Percentiles rank a stretch among this genome's conserved stretches.
phyloP scores from a whole-genome alignment of 2,329 filamentous ascomycete species.

The Pseudogymnoascus sp. region DNA sequence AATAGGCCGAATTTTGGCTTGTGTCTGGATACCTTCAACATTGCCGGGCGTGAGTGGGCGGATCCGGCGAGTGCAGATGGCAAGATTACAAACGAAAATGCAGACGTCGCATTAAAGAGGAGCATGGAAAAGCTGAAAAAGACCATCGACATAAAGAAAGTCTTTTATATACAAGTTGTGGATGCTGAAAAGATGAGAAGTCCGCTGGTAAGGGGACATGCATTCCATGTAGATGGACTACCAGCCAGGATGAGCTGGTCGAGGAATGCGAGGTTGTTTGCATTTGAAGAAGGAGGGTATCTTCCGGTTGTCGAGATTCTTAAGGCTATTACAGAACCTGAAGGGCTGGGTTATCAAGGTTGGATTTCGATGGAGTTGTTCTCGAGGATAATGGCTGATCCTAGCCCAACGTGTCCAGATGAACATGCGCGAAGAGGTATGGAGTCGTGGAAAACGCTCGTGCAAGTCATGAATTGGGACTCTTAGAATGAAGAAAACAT shows the following conservation, averaged over 20 bases:
- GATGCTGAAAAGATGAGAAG: conserved; percentile 57
- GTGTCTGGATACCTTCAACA: conserved; percentile 72
- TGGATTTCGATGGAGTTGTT: conserved; percentile 53
- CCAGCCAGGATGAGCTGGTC: conserved; percentile 69
- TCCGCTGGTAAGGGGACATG: conserved; percentile 51
- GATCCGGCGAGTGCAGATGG: conserved; percentile 52
- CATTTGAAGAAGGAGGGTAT: conserved; percentile 55
- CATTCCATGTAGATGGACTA: conserved; percentile 51
- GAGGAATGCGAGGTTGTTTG: conserved; percentile 64
- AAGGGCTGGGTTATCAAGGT: conserved; percentile 47
- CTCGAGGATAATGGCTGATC: conserved; percentile 41
- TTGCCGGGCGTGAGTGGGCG: conserved; percentile 61
- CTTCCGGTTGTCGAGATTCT: conserved; percentile 47
- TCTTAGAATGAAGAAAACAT: conserved; percentile 11
- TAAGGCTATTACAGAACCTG: conserved; percentile 42
- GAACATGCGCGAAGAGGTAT: conserved; percentile 44
- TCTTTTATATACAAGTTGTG: conserved; percentile 71
- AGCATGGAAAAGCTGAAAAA: conserved; percentile 16
- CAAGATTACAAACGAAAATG: conserved; percentile 38
- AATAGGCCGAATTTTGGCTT: conserved; percentile 65
- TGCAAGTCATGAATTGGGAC: conserved; percentile 10
- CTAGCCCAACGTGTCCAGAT: conserved; percentile 35
- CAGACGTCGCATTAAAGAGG: conserved; percentile 45
- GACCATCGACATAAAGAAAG: conserved; percentile 50
- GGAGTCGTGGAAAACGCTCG: conserved; percentile 42